Percentiles rank a stretch among this genome's conserved stretches.
Conservation (phyloP, 441 rosid species). For the Adansonia gregorii region DNA sequence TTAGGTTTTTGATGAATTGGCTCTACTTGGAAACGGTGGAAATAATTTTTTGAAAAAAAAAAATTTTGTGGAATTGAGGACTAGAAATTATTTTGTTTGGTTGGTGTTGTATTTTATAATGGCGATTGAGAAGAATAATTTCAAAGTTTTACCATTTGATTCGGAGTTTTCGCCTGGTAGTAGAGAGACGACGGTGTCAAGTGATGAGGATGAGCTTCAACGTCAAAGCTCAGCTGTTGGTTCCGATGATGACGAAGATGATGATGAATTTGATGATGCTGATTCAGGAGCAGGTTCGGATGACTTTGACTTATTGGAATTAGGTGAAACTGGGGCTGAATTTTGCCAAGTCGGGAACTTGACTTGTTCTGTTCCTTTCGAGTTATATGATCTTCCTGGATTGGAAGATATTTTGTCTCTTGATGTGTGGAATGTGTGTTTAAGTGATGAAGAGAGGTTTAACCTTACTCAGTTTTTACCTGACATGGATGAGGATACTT, state of each 20-base stretch:
- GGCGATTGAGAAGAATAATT: slow-evolving; percentile 97
- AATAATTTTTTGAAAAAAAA: slow-evolving; percentile 14
- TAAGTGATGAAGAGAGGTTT: slow-evolving; percentile 83
- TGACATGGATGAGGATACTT: slow-evolving; percentile 79
- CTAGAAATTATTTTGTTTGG: background rate
- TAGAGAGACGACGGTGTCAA: slow-evolving; percentile 67
- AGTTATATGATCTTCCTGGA: slow-evolving; percentile 77
- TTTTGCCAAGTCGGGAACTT: slow-evolving; percentile 83
- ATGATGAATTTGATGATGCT: slow-evolving; percentile 81
- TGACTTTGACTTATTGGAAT: slow-evolving; percentile 91
- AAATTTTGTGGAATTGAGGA: slow-evolving; percentile 20
- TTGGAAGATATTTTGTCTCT: slow-evolving; percentile 80
- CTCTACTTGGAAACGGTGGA: slow-evolving; percentile 14
- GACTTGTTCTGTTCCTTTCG: slow-evolving; percentile 89
- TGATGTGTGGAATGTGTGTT: slow-evolving; percentile 92
- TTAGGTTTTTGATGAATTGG: slow-evolving; percentile 48
- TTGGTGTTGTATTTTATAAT: slow-evolving; percentile 43
- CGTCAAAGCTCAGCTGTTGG: slow-evolving; percentile 55
- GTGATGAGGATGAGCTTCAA: slow-evolving; percentile 65
- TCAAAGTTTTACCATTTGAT: slow-evolving; percentile 75
- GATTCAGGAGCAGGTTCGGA: slow-evolving; percentile 99
- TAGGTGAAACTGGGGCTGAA: slow-evolving; percentile 89
- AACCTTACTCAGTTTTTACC: slow-evolving; percentile 76
- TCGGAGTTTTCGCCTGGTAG: slow-evolving; percentile 82
- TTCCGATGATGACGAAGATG: slow-evolving; percentile 55